These are phyloP conservation scores for Hyphodiscus hymeniophilus DNA, from an alignment of 495 filamentous ascomycete species.

Conservation along the genomic window DNA sequence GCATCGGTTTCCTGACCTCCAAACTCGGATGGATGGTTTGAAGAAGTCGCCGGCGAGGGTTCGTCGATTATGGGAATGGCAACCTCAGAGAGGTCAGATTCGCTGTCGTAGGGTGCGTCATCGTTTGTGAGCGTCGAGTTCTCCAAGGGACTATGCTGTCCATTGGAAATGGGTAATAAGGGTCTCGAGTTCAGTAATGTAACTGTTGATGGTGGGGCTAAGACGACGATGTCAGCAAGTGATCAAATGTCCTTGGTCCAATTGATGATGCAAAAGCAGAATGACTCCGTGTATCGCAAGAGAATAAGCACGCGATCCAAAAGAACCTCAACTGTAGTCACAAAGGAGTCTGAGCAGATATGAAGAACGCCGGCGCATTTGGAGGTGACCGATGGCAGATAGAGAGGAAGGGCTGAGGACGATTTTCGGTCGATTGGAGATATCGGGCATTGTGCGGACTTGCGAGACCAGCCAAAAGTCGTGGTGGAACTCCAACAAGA, in stretches of 20 bases:
- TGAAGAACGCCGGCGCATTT: constrained; percentile 18
- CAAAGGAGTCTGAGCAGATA: not conserved
- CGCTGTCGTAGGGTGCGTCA: constrained; percentile 39
- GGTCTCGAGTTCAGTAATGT: constrained; percentile 10
- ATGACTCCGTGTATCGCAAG: constrained; percentile 3
- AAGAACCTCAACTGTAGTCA: not conserved
- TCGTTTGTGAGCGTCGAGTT: constrained; percentile 30
- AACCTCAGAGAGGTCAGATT: constrained; percentile 43
- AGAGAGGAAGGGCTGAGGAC: constrained; percentile 19
- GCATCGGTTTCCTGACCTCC: constrained; percentile 36
- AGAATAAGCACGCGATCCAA: constrained; percentile 13
- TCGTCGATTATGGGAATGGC: constrained; percentile 29
- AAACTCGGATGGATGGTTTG: constrained; percentile 24
- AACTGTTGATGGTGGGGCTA: constrained; percentile 23
- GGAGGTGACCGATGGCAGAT: constrained; percentile 9
- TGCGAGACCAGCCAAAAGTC: constrained; percentile 3
- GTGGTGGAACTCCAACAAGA: not conserved
- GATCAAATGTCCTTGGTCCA: constrained; percentile 4
- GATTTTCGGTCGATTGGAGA: constrained; percentile 15
- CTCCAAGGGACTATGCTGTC: constrained; percentile 35
- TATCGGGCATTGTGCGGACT: not conserved
- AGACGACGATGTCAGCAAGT: constrained; percentile 26
- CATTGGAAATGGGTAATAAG: constrained; percentile 33
- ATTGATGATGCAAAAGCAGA: constrained; percentile 4
- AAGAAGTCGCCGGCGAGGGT: constrained; percentile 22